Evolutionary conservation across 495 filamentous ascomycete genomes (phyloP), one percentile per base, ranked within the genome.

Genomic region (Beverwykella pulmonaria): DNA sequence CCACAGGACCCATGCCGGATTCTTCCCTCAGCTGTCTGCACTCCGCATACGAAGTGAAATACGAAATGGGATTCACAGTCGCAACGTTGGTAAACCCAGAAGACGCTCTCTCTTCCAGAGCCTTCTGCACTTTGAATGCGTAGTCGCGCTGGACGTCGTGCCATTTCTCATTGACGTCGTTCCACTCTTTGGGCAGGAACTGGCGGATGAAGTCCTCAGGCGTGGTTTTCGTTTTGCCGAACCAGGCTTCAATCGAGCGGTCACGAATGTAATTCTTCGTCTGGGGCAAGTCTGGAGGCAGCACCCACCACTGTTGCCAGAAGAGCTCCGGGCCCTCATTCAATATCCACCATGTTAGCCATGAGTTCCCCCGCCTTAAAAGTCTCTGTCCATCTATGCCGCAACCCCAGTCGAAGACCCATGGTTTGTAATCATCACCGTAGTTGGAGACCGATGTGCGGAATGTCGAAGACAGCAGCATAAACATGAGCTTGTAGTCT

Each of bases 401-500:
- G 19, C 58, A 60, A 3, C 63, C 54, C 68, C 57, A 67, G 25
- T 67, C 63, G 34, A 67, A 71, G 9, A 70, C 63, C 68, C 68
- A 71, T 19, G 68, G 63, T 26, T 41, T 62, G 41, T 70, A 61
- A n/a, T 58, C 63, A 0, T 55, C 46, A 22, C 53, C 63, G 10
- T 46, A 32, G 41, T 56, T 63, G 2, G 59, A 63, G 15, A 63
- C 22, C 15, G 56, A 63, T 12, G 63, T 62, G 14, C 68, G 61
- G 46, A 70, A 70, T 9, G 53, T 53, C 1, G 61, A 66, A 2
- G 57, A 66, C 22, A 70, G 32, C 8, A 70, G 62, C 41, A 66
- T 61, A 29, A 70, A 70, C 68, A 70, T 65, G 23, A 66, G 50
- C 53, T 65, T 70, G 53, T 70, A 70, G 46, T 70, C 68, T 27